These are phyloP conservation scores for Rhytidiadelphus loreus DNA, from an alignment of 225 moss, liverwort and hornwort genomes.

Conservation along the genomic window DNA sequence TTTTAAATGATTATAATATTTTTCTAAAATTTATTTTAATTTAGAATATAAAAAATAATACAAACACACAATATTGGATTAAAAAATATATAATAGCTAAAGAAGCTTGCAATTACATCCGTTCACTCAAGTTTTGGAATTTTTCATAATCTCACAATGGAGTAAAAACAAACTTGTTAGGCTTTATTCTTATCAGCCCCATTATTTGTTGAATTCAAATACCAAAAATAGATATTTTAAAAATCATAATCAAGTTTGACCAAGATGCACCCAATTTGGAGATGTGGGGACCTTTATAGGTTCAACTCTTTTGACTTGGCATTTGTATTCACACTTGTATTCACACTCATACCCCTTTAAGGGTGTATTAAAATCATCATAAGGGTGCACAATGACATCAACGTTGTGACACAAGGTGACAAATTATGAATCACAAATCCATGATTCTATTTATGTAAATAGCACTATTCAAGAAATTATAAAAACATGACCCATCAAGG, in stretches of 20 bases:
- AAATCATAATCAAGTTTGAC: background rate
- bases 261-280: background rate
- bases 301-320: background rate
- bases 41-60: background rate
- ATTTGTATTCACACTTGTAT: background rate
- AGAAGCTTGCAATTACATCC: background rate
- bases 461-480: background rate
- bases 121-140: background rate
- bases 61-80: background rate
- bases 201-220: background rate
- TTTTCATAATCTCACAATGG: background rate
- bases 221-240: background rate
- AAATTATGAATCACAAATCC: background rate
- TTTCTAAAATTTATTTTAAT: background rate
- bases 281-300: background rate
- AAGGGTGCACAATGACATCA: too few species aligned
- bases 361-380: background rate
- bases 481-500: background rate
- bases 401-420: background rate
- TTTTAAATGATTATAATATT: background rate
- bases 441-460: background rate
- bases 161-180: background rate
- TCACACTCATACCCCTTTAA: background rate
- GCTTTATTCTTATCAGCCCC: fast-evolving
- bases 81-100: background rate